phyloP scores from a whole-genome alignment of 1,284 basidiomycete genomes.

The Moesziomyces sp. region DNA sequence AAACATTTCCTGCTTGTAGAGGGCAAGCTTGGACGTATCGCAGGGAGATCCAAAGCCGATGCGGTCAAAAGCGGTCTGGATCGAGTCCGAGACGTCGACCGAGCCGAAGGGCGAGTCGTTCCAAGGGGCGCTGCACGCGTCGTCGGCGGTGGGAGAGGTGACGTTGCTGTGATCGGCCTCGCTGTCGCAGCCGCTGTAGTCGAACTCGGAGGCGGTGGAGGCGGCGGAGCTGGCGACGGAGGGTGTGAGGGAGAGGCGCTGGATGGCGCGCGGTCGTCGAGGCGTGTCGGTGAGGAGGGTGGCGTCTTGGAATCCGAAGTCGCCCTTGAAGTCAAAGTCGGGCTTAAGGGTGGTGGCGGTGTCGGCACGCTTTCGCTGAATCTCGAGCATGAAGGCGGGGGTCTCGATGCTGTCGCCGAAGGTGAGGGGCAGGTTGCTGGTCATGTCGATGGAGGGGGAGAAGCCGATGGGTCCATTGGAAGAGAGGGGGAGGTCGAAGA shows the following conservation, averaged over 20 bases:
- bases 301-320: constrained; percentile 21
- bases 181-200: constrained; percentile 46
- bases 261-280: constrained; percentile 39
- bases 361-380: constrained; percentile 51
- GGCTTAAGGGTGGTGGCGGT: constrained; percentile 53
- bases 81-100: constrained; percentile 29
- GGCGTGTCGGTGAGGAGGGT: constrained; percentile 38
- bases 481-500: constrained; percentile 38
- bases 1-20: constrained; percentile 16
- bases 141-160: constrained; percentile 30
- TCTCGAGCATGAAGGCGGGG: constrained; percentile 43
- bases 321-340: constrained; percentile 35
- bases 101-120: constrained; percentile 19
- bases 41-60: constrained; percentile 40
- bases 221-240: constrained; percentile 53
- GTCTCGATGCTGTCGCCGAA: constrained; percentile 36
- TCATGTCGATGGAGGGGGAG: constrained; percentile 42
- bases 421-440: constrained; percentile 33
- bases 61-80: constrained; percentile 36
- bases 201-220: constrained; percentile 54
- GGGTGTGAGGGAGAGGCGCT: constrained; percentile 53
- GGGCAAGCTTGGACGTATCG: constrained; percentile 12
- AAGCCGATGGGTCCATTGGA: constrained; percentile 40
- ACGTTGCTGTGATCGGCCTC: constrained; percentile 36
- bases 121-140: constrained; percentile 15